These are phyloP conservation scores for Parathielavia hyrcaniae DNA, from an alignment of 495 filamentous ascomycete species.

Conservation along the genomic window DNA sequence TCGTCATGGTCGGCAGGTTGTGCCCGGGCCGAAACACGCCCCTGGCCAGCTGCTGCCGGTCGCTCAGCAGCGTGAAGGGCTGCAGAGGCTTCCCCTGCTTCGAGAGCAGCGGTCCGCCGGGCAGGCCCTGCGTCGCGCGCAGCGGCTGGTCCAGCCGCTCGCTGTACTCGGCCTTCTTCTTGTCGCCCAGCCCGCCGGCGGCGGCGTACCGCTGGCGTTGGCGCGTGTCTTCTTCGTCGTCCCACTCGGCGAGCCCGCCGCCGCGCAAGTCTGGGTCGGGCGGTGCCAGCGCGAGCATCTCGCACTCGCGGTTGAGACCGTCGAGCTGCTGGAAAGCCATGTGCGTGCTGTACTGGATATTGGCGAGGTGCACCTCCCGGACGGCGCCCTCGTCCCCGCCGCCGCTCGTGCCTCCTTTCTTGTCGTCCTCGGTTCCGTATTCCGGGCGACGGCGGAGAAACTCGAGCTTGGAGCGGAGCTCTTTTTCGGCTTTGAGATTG, in stretches of 20 bases:
- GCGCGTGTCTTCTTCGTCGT: conserved; percentile 44
- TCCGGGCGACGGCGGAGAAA: conserved; percentile 39
- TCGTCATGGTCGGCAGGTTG: conserved; percentile 92
- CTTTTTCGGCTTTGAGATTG: conserved; percentile 79
- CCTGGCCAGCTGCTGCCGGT: conserved; percentile 65
- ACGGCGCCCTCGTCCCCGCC: conserved; percentile 66
- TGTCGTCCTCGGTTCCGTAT: conserved; percentile 38
- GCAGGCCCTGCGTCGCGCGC: conserved; percentile 28
- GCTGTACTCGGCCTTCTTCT: conserved; percentile 51
- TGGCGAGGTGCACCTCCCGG: conserved; percentile 69
- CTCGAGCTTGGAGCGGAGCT: conserved; percentile 75
- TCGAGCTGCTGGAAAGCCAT: conserved; percentile 81
- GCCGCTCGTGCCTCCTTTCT: conserved; percentile 65
- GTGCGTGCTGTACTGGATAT: conserved; percentile 65
- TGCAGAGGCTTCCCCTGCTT: conserved; percentile 78
- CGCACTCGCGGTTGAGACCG: conserved; percentile 70
- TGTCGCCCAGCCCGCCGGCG: conserved; percentile 22
- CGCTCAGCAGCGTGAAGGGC: conserved; percentile 81
- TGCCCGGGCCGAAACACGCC: conserved; percentile 89
- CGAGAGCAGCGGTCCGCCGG: conserved; percentile 71
- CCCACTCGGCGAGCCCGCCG: background rate
- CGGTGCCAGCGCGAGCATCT: conserved; percentile 71
- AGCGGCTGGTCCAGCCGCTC: conserved; percentile 68
- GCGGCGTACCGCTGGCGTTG: conserved; percentile 34
- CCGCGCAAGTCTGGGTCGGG: background rate